phyloP scores from a whole-genome alignment of 2,329 filamentous ascomycete genomes.

The Diaporthe destruens region DNA sequence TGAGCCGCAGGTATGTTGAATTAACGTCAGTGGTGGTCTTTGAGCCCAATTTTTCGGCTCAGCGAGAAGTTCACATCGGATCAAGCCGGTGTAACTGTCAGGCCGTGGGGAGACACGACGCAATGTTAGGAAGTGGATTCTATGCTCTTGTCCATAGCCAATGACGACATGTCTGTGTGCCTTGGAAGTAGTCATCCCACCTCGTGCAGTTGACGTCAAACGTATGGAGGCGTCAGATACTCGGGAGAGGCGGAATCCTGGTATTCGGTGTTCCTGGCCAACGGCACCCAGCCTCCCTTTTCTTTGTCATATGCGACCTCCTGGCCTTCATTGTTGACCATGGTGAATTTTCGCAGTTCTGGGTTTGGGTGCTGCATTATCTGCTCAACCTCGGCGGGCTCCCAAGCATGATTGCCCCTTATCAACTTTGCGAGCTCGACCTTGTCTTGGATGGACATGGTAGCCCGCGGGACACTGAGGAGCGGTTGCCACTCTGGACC shows the following conservation, averaged over 20 bases:
- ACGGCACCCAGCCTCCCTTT: constrained; percentile 24
- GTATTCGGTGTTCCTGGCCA: not conserved
- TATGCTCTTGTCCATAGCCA: not conserved
- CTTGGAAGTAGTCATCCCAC: not conserved
- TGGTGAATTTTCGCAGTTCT: constrained; percentile 27
- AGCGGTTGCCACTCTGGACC: constrained; percentile 56
- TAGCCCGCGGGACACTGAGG: constrained; percentile 57
- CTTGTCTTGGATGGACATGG: constrained; percentile 51
- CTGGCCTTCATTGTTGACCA: constrained; percentile 43
- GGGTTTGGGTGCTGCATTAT: constrained; percentile 16
- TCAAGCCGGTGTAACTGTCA: not conserved
- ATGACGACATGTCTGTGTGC: not conserved
- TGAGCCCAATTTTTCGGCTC: not conserved
- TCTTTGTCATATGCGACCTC: constrained; percentile 34
- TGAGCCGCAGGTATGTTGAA: not conserved
- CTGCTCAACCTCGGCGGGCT: constrained; percentile 48
- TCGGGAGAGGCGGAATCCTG: not conserved
- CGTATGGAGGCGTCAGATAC: constrained; percentile 16
- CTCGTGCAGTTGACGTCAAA: not conserved
- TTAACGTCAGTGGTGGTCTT: not conserved
- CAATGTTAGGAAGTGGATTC: not conserved
- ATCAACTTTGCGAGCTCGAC: constrained; percentile 57
- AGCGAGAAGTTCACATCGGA: not conserved
- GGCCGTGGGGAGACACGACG: not conserved
- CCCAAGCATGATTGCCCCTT: constrained; percentile 60